Evolutionary conservation across 768 basidiomycete genomes (phyloP).

Genomic region (Pisolithus orientalis): DNA sequence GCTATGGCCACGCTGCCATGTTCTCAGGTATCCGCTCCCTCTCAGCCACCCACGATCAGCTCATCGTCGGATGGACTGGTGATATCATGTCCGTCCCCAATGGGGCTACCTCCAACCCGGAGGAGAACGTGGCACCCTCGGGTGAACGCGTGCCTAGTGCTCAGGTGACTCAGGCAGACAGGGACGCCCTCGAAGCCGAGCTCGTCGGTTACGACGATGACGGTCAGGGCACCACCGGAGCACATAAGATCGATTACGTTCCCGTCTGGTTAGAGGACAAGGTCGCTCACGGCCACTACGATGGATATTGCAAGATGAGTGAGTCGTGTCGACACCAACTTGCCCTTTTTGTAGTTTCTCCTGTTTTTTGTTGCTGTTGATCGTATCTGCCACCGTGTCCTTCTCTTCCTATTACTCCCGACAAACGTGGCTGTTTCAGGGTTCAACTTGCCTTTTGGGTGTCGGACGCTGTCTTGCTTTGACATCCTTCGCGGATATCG

Average conservation of each 20-base stretch:
- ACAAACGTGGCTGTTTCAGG: too few species aligned
- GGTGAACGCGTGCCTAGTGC: conserved; percentile 38
- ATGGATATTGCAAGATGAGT: conserved; percentile 98
- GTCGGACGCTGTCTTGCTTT: background rate
- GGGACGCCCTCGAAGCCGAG: conserved; percentile 57
- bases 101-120: conserved; percentile 22
- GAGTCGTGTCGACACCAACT: conserved; percentile 37
- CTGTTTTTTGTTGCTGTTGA: conserved; percentile 3
- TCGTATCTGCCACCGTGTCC: background rate
- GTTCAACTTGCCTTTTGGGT: too few species aligned
- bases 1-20: conserved; percentile 94
- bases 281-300: conserved; percentile 90
- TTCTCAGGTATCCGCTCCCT: conserved; percentile 88
- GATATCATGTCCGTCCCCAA: conserved; percentile 57
- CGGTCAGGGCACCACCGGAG: conserved; percentile 20
- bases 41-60: conserved; percentile 77
- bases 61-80: conserved; percentile 93
- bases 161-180: conserved; percentile 55
- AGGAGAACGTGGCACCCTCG: conserved; percentile 8
- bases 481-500: background rate
- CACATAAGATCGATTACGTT: conserved; percentile 62
- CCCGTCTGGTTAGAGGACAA: conserved; percentile 91
- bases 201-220: conserved; percentile 48
- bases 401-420: background rate
- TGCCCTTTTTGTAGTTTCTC: conserved; percentile 10